phyloP scores from a whole-genome alignment of 2,329 filamentous ascomycete species.

The Calcarisporium arbuscula region DNA sequence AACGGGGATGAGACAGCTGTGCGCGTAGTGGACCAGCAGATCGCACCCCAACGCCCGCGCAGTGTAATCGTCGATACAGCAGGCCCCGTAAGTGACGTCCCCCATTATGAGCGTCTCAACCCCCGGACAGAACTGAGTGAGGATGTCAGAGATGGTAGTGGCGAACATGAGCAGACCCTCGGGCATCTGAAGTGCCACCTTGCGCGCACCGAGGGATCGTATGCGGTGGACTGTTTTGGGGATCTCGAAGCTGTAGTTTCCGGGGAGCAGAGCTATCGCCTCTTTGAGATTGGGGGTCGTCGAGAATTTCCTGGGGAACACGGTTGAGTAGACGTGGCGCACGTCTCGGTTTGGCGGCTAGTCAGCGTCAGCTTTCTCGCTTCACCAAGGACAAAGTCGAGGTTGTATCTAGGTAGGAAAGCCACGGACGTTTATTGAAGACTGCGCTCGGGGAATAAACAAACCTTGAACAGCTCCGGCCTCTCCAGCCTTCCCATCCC shows the following conservation, averaged over 20 bases:
- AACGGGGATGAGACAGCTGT: constrained; percentile 92
- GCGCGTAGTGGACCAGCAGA: constrained; percentile 90
- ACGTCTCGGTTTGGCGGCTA: constrained; percentile 66
- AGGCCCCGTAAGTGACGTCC: constrained; percentile 96
- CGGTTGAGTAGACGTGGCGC: constrained; percentile 81
- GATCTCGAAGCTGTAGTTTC: constrained; percentile 98
- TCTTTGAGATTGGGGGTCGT: constrained; percentile 80
- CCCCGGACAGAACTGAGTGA: constrained; percentile 88
- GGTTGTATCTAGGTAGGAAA: too few relatives aligned
- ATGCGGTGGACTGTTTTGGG: constrained; percentile 97
- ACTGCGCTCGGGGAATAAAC: constrained; percentile 16
- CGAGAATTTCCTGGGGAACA: constrained; percentile 79
- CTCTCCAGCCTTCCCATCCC: constrained; percentile 16
- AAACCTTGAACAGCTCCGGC: constrained; percentile 45
- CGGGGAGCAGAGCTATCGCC: constrained; percentile 77
- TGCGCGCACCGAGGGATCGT: constrained; percentile 69
- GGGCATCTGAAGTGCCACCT: constrained; percentile 92
- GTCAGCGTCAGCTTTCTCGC: background rate
- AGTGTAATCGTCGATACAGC: constrained; percentile 98
- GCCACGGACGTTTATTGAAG: too few relatives aligned
- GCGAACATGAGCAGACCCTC: constrained; percentile 93
- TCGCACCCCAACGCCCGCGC: constrained; percentile 91
- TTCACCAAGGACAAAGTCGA: constrained; percentile 6
- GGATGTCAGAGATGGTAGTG: constrained; percentile 94
- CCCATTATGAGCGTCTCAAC: constrained; percentile 97